Conservation (phyloP, 2,329 filamentous ascomycete species). For the Scytalidium sp. region DNA sequence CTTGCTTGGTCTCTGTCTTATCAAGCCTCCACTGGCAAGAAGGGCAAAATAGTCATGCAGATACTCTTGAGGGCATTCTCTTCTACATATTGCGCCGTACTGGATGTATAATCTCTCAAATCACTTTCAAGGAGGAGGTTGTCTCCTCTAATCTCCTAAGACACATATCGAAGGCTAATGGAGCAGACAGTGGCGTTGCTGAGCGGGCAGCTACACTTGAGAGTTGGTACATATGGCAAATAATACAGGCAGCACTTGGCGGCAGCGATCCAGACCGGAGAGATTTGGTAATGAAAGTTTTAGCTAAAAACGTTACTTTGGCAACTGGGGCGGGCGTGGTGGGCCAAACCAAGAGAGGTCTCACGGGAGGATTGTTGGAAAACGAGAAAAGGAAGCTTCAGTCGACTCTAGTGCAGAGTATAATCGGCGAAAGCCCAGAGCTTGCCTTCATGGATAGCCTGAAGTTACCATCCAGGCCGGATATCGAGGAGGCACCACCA, state of each 20-base stretch:
- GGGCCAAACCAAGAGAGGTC: background rate
- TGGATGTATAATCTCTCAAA: constrained; percentile 35
- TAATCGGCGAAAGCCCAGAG: constrained; percentile 11
- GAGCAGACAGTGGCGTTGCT: background rate
- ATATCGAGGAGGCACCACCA: background rate
- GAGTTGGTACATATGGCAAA: constrained; percentile 18
- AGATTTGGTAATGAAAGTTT: constrained; percentile 13
- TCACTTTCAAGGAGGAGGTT: constrained; percentile 33
- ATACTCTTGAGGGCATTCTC: constrained; percentile 38
- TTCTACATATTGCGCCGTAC: constrained; percentile 34
- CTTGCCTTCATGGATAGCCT: constrained; percentile 12
- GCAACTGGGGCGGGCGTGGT: background rate
- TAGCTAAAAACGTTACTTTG: constrained; percentile 5
- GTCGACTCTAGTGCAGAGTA: constrained; percentile 18
- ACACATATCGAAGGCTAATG: constrained; percentile 12
- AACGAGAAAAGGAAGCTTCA: constrained; percentile 18
- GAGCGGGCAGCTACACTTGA: constrained; percentile 7
- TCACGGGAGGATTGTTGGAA: constrained; percentile 9
- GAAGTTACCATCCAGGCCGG: constrained; percentile 7
- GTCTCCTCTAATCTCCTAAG: constrained; percentile 15
- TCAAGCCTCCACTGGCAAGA: constrained; percentile 17
- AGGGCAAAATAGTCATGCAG: constrained; percentile 21
- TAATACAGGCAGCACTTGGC: constrained; percentile 21
- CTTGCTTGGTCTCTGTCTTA: constrained; percentile 12
- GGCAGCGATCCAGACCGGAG: constrained; percentile 8